Evolutionary conservation across 2,329 filamentous ascomycete species (phyloP), one percentile per base, ranked within the genome.

Genomic region (Talaromyces funiculosus): DNA sequence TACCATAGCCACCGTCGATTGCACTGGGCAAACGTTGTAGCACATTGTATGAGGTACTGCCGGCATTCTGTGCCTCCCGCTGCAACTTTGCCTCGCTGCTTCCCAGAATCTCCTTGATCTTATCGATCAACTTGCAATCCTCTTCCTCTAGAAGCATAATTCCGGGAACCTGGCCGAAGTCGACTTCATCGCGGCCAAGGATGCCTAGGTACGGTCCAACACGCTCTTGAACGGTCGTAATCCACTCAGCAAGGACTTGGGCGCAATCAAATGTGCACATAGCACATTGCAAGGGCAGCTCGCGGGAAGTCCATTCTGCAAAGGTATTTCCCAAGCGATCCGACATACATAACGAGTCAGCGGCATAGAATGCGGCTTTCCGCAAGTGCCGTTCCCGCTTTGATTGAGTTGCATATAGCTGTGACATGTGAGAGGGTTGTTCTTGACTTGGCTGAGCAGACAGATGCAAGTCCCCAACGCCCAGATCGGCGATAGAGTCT

Each of bases 251-350:
- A 33, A 99, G 83, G 1, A 97, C 91, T 70, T 97, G 92, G 2
- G 90, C 89, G 70, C 93, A 97, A 70, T 97, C 93, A 68, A 96
- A 95, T 4, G 90, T 87, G 73, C 93, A 97, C 81, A 97, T 87
- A 1, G 92, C 90, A 14, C 90, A 92, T 71, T 96, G 93, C 40
- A 96, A 84, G 0, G 94, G 92, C 12, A 97, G 81, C 70, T 97
- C 92, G 47, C 90, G 84, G 57, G 89, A 92, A 1, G 87, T 88
- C 63, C 90, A 87, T 64, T 96, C 92, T 7, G 90, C 88, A 75
- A 93, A 94, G 0, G 90, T 91, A 29, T 93, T 85, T 0, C 91
- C 91, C 12, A 94, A 82, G 70, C 89, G 92, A 72, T 95, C 90
- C 1, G 91, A 89, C 85, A 94, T 94, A 29, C 87, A 86, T 8